Base-by-base conservation (phyloP, 2,329 filamentous ascomycete species). In the Curvularia hawaiiensis region DNA sequence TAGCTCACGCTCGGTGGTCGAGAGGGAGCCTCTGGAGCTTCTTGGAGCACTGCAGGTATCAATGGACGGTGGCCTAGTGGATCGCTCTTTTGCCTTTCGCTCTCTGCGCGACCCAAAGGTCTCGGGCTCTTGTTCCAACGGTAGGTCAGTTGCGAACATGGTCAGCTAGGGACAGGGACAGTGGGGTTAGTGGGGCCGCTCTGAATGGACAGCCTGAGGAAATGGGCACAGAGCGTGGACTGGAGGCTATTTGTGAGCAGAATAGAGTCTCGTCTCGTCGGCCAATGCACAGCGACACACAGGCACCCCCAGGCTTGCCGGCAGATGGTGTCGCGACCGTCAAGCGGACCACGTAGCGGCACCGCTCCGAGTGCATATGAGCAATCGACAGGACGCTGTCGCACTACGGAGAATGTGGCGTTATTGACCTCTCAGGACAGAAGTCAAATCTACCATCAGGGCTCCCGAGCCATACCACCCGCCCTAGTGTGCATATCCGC, bases 71-170 rank as follows among this genome's bases (percentile, higher is more conserved):
- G 70, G 61, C 16, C 64, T 60, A 35, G 52, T 58, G 20, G 68
- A 58, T n/a, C 61, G 63, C 55, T 75, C 65, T 53, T 61, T 65
- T 26, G 68, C 68, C 47, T 70, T 75, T 40, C 76, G 66, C 56
- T 77, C 71, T 55, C 64, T 69, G 10, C 74, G 70, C 57, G 75
- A 62, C n/a, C 76, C 76, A 40, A 78, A 71, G 44, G 67, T 75
- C 60, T 77, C 75, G n/a, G 65, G 65, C 38, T 59, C 62, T 50
- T 73, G 69, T 5, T 59, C 66, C 76, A 76, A 77, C 20, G 74
- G 73, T 22, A 78, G 61, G 61, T 78, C 76, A 49, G 75, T 74
- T 46, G 72, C 58, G 52, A 78, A 78, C 76, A 78, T 78, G 33
- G 28, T 69, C 44, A 54, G 58, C 59, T 31, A 54, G 38, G 49